These are phyloP conservation scores for Starmera amethionina DNA, from an alignment of 805 yeast genomes.

Conservation along the genomic window DNA sequence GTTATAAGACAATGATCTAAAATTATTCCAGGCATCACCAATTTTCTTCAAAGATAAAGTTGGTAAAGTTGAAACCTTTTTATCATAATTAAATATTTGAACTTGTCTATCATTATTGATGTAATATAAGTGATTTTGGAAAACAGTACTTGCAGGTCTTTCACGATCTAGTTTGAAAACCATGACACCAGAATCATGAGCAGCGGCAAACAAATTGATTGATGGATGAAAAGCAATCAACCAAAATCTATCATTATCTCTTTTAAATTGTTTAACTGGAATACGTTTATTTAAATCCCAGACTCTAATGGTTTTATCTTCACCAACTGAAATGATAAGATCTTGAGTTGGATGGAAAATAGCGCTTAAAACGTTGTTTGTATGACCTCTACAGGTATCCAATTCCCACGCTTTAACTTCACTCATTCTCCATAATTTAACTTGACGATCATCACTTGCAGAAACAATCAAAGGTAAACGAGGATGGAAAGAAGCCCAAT, in stretches of 20 bases:
- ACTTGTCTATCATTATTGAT: constrained; percentile 82
- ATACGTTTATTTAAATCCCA: constrained; percentile 96
- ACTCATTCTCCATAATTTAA: constrained; percentile 95
- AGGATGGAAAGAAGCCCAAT: constrained; percentile 98
- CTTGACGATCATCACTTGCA: constrained; percentile 92
- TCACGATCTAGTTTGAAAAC: constrained; percentile 96
- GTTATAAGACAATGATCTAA: constrained; percentile 79
- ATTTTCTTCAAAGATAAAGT: constrained; percentile 75
- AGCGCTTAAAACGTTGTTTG: constrained; percentile 83
- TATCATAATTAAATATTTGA: constrained; percentile 63
- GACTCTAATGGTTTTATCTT: constrained; percentile 90
- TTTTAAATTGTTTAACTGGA: constrained; percentile 86
- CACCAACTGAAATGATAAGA: constrained; percentile 84
- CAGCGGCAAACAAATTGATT: constrained; percentile 89
- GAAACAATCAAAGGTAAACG: constrained; percentile 90
- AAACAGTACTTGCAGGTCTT: constrained; percentile 78
- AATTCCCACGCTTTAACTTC: constrained; percentile 99
- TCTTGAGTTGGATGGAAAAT: constrained; percentile 92
- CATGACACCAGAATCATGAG: constrained; percentile 97
- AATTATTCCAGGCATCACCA: constrained; percentile 79
- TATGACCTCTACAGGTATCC: constrained; percentile 96
- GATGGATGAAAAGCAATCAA: constrained; percentile 79
- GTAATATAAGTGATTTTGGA: constrained; percentile 65
- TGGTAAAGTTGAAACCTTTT: constrained; percentile 60
- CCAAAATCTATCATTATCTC: constrained; percentile 96